Conservation (phyloP, 495 filamentous ascomycete species). For the Clavariopsis aquatica region DNA sequence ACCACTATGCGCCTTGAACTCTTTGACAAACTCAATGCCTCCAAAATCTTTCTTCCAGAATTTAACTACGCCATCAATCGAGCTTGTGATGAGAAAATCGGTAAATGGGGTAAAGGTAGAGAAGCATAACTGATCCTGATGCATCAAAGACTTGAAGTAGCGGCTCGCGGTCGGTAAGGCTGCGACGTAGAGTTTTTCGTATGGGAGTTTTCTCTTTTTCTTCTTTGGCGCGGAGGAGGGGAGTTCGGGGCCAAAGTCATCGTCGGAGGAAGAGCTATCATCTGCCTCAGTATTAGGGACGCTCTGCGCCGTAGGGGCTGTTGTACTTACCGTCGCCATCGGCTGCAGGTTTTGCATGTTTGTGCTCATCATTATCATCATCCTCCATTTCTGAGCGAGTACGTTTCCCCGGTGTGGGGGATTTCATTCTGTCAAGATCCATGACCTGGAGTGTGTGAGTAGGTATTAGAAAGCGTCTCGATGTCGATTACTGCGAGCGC, state of each 20-base stretch:
- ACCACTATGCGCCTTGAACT: constrained; percentile 86
- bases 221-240: constrained; percentile 73
- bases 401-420: constrained; percentile 21
- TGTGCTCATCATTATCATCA: constrained; percentile 26
- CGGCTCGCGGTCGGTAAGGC: constrained; percentile 79
- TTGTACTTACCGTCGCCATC: constrained; percentile 25
- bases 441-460: neutral
- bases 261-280: constrained; percentile 74
- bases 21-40: constrained; percentile 95
- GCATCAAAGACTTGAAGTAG: constrained; percentile 98
- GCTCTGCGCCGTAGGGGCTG: neutral
- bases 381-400: constrained; percentile 35
- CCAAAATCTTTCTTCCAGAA: constrained; percentile 97
- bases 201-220: constrained; percentile 85
- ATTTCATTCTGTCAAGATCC: constrained; percentile 7
- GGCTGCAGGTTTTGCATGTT: constrained; percentile 7
- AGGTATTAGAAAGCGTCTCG: neutral
- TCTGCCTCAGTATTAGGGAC: constrained; percentile 14
- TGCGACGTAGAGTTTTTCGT: constrained; percentile 91
- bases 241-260: constrained; percentile 90
- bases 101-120: constrained; percentile 83
- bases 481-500: neutral
- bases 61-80: constrained; percentile 89
- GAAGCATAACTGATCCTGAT: constrained; percentile 89
- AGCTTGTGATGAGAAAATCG: constrained; percentile 92